Evolutionary conservation across 2,329 filamentous ascomycete genomes (phyloP).

Genomic region (Plenodomus tracheiphilus): DNA sequence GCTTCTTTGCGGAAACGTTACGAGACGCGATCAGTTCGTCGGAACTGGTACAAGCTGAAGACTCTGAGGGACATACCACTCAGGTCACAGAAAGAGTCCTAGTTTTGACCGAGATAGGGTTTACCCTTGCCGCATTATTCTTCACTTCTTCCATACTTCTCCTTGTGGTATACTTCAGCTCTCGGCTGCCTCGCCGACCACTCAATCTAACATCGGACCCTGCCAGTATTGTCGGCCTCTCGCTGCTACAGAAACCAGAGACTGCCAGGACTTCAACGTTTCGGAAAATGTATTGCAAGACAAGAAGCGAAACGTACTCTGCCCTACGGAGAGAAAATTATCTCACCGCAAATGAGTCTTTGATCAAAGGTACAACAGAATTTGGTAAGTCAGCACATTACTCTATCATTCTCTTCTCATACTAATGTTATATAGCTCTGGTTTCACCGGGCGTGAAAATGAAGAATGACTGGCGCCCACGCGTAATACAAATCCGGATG

Average conservation of each 20-base stretch:
- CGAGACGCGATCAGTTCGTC: slow-evolving; percentile 11
- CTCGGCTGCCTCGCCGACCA: slow-evolving; percentile 14
- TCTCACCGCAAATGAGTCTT: slow-evolving; percentile 2
- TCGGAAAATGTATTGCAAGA: slow-evolving; percentile 8
- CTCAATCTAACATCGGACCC: slow-evolving; percentile 20
- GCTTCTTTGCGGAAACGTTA: slow-evolving; percentile 19
- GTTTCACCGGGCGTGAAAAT: slow-evolving; percentile 1
- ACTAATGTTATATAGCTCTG: background rate
- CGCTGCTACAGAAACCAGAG: slow-evolving; percentile 6
- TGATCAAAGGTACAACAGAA: slow-evolving; percentile 3
- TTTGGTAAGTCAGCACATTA: slow-evolving; percentile 1
- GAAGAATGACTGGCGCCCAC: slow-evolving; percentile 15
- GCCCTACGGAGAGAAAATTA: slow-evolving; percentile 12
- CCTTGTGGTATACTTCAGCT: slow-evolving; percentile 10
- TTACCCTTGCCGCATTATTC: slow-evolving; percentile 18
- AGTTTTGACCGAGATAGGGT: slow-evolving; percentile 16
- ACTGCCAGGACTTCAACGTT: slow-evolving; percentile 3
- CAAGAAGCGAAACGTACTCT: slow-evolving; percentile 4
- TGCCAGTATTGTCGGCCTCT: slow-evolving; percentile 15
- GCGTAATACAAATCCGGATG: slow-evolving; percentile 10
- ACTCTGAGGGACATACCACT: slow-evolving; percentile 4
- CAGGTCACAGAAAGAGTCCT: slow-evolving; percentile 15
- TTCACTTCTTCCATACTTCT: slow-evolving; percentile 13
- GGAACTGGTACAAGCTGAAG: background rate
- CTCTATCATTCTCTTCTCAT: background rate